Conservation (phyloP, 2,329 filamentous ascomycete genomes). For the Talaromyces islandicus region DNA sequence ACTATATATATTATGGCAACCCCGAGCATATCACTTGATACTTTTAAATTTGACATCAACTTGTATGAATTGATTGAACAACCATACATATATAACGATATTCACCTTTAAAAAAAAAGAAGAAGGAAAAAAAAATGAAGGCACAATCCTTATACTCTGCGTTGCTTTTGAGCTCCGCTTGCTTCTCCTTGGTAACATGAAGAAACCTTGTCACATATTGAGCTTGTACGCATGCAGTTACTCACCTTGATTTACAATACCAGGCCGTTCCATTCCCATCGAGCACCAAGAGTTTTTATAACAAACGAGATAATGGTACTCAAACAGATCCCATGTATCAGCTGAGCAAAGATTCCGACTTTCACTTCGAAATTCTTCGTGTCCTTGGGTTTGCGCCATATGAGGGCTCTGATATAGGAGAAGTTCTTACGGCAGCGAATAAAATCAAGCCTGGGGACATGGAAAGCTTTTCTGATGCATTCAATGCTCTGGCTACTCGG, state of each 20-base stretch:
- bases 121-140: background rate
- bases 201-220: background rate
- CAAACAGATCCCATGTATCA: conserved; percentile 5
- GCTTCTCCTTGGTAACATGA: background rate
- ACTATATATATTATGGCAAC: background rate
- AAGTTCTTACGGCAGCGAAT: conserved; percentile 32
- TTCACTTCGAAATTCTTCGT: conserved; percentile 39
- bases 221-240: background rate
- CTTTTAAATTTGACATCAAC: background rate
- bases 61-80: no score
- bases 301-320: background rate
- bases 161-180: background rate
- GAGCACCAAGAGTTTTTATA: background rate
- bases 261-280: background rate
- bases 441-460: conserved; percentile 34
- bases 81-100: no score
- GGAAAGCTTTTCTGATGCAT: conserved; percentile 35
- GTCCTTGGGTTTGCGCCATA: conserved; percentile 31
- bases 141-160: background rate
- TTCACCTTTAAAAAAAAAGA: background rate
- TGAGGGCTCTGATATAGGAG: conserved; percentile 34
- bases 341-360: conserved; percentile 19
- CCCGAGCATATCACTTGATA: background rate
- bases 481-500: conserved; percentile 13
- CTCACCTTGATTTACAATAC: background rate